phyloP scores from a whole-genome alignment of 2,329 filamentous ascomycete genomes.

The Hymenoscyphus linearis region DNA sequence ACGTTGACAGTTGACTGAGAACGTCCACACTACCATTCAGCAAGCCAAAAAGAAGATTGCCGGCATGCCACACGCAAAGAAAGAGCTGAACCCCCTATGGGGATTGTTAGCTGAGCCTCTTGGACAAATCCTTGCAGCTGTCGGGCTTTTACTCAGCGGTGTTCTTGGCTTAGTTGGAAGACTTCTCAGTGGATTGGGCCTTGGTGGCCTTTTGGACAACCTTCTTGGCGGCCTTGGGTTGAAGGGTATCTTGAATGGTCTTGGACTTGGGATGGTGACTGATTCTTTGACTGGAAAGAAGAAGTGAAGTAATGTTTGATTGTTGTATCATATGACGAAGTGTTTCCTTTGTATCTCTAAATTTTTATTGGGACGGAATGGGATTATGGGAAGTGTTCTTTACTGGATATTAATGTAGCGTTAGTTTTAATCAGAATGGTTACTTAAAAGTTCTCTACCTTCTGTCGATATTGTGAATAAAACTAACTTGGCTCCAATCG shows the following conservation, averaged over 20 bases:
- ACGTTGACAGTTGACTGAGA: slow-evolving; percentile 59
- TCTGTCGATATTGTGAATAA: too few species aligned
- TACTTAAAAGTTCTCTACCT: too few species aligned
- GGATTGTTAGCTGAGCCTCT: slow-evolving; percentile 71
- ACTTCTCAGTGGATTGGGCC: slow-evolving; percentile 67
- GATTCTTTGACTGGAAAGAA: slow-evolving; percentile 42
- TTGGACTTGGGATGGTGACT: slow-evolving; percentile 55
- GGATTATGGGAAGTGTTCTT: neutral
- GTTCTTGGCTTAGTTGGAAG: slow-evolving; percentile 81
- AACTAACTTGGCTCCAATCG: too few species aligned
- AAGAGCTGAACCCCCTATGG: slow-evolving; percentile 90
- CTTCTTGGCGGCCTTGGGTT: slow-evolving; percentile 73
- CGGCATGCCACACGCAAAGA: slow-evolving; percentile 91
- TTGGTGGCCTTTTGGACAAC: slow-evolving; percentile 75
- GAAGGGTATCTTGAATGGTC: slow-evolving; percentile 65
- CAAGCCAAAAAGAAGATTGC: slow-evolving; percentile 82
- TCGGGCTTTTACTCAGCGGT: slow-evolving; percentile 75
- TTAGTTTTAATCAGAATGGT: neutral
- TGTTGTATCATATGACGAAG: neutral
- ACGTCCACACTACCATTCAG: slow-evolving; percentile 78
- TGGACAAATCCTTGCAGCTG: slow-evolving; percentile 87
- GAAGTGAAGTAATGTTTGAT: neutral
- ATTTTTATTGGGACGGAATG: neutral
- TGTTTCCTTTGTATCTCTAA: neutral
- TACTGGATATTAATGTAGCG: neutral